phyloP scores from a whole-genome alignment of 192 early-diverging fungal genomes.

The Mortierella claussenii region DNA sequence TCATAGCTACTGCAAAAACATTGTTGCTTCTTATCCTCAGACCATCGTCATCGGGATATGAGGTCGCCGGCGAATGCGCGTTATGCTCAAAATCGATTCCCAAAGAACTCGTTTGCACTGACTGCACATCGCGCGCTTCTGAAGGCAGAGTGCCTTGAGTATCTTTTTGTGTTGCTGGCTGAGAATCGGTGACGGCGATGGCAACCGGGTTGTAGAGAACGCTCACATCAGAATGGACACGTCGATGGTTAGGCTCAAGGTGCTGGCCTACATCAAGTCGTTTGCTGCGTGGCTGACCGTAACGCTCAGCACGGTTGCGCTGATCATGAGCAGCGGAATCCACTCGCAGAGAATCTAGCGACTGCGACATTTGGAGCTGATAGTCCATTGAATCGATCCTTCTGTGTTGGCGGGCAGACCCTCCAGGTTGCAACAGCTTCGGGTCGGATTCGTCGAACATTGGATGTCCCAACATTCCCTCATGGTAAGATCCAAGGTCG shows the following conservation, averaged over 20 bases:
- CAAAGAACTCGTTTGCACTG: neutral
- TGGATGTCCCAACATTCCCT: neutral
- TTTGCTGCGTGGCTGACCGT: constrained; percentile 23
- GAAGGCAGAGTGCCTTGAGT: too few relatives aligned
- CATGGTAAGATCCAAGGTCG: neutral
- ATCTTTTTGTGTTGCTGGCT: too few relatives aligned
- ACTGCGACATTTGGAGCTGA: constrained; percentile 3
- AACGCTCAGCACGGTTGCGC: constrained; percentile 12
- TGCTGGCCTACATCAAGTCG: constrained; percentile 33
- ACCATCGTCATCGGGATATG: constrained; percentile 1
- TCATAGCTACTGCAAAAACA: neutral
- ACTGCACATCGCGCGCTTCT: neutral
- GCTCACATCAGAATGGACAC: constrained; percentile 37
- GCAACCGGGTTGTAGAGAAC: constrained; percentile 16
- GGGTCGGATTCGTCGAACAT: neutral
- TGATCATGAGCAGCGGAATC: constrained; percentile 1
- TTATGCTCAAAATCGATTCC: neutral
- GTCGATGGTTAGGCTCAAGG: constrained; percentile 23
- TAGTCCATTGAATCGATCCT: constrained; percentile 45
- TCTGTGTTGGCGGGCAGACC: constrained; percentile 11
- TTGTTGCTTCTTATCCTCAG: constrained; percentile 7
- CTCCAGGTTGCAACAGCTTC: neutral
- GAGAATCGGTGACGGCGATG: too few relatives aligned
- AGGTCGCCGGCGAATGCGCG: neutral
- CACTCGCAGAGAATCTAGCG: neutral